Evolutionary conservation across 1,284 basidiomycete species (phyloP).

Genomic region (Porodaedalea pini): DNA sequence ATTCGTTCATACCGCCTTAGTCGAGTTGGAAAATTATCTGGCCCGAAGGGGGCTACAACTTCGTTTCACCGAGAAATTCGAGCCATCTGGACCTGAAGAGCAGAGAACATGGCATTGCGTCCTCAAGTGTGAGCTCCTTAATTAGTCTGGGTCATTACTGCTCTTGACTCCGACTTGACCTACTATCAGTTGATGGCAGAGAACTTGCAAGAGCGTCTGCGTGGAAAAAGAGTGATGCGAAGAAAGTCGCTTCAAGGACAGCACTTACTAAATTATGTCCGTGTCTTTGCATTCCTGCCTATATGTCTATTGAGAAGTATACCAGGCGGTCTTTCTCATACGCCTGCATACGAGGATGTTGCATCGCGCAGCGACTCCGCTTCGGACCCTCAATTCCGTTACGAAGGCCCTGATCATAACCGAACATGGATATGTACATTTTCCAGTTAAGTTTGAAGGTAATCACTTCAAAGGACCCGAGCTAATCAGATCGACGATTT

Average conservation of each 20-base stretch:
- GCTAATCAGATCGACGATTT: not conserved
- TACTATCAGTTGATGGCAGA: not conserved
- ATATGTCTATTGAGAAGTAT: not conserved
- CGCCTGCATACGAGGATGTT: too few species aligned
- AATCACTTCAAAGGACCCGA: too few species aligned
- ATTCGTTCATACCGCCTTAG: not conserved
- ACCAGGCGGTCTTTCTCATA: not conserved
- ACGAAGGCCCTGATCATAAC: not conserved
- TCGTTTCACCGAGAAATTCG: not conserved
- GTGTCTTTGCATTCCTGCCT: not conserved
- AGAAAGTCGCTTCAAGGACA: not conserved
- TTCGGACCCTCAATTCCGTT: not conserved
- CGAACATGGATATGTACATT: conserved; percentile 6
- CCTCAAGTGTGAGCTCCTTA: not conserved
- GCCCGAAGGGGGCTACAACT: not conserved
- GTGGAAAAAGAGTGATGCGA: not conserved
- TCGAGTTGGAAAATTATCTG: not conserved
- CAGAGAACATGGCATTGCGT: not conserved
- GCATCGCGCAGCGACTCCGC: not conserved
- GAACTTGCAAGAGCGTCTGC: not conserved
- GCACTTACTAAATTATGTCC: not conserved
- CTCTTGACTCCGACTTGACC: not conserved
- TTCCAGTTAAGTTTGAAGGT: not conserved
- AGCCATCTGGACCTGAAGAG: not conserved
- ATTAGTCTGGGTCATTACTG: too few species aligned